These are phyloP conservation scores for Chytriomyces sp. DNA, from an alignment of 192 early-diverging fungal genomes.

Conservation along the genomic window DNA sequence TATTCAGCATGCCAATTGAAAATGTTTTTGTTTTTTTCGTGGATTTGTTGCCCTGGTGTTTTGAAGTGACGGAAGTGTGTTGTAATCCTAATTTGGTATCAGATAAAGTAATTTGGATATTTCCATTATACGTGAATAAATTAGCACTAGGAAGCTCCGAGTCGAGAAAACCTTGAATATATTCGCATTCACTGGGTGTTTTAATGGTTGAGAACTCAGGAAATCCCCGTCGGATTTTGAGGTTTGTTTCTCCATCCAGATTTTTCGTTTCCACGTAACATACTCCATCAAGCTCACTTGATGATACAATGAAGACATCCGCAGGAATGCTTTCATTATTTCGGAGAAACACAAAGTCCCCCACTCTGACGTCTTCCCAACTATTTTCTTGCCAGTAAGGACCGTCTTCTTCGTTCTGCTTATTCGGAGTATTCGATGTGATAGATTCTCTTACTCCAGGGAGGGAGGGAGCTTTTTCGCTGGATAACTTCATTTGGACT, in stretches of 20 bases:
- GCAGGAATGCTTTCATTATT: constrained; percentile 86
- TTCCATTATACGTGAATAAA: constrained; percentile 53
- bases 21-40: constrained; percentile 25
- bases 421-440: background rate
- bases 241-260: constrained; percentile 97
- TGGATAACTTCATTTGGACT: background rate
- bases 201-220: constrained; percentile 66
- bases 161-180: constrained; percentile 41
- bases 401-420: background rate
- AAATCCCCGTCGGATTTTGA: constrained; percentile 78
- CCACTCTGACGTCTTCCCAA: constrained; percentile 63
- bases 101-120: constrained; percentile 28
- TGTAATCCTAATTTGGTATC: background rate
- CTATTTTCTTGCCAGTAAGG: constrained; percentile 43
- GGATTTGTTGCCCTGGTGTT: background rate
- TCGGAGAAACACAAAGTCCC: constrained; percentile 82
- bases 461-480: too few species aligned
- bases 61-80: background rate
- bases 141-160: constrained; percentile 51
- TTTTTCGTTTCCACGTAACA: constrained; percentile 95
- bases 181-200: constrained; percentile 72
- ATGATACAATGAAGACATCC: constrained; percentile 79
- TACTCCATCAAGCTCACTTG: constrained; percentile 71
- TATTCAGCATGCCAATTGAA: constrained; percentile 65
- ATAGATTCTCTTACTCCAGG: background rate